phyloP scores from a whole-genome alignment of 192 early-diverging fungal genomes.

The Gigaspora rosea region DNA sequence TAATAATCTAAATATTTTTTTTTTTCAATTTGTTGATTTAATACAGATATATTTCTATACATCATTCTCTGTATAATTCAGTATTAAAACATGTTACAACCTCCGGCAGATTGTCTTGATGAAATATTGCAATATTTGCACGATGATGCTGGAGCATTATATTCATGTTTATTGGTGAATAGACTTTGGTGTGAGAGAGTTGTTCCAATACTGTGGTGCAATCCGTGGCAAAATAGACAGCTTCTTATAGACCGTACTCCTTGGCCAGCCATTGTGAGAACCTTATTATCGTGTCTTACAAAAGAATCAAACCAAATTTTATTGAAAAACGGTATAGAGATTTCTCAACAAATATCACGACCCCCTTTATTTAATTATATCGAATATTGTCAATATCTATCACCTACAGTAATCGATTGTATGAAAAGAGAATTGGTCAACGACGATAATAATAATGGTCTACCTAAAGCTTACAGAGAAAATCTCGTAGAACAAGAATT shows the following conservation, averaged over 20 bases:
- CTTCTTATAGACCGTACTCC: neutral
- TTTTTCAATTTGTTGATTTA: too few relatives aligned
- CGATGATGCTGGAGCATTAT: neutral
- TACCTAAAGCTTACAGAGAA: conserved; percentile 4
- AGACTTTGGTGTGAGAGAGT: conserved; percentile 20
- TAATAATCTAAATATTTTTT: too few relatives aligned
- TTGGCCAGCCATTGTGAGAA: neutral
- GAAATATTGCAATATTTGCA: conserved; percentile 7
- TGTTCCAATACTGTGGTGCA: conserved; percentile 2
- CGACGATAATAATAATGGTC: neutral
- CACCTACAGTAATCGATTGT: neutral
- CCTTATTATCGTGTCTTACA: conserved; percentile 11
- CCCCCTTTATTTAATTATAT: conserved; percentile 10
- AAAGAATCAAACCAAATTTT: conserved; percentile 9
- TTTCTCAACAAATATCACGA: neutral
- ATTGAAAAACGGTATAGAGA: conserved; percentile 11
- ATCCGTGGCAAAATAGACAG: conserved; percentile 14
- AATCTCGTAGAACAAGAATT: conserved; percentile 8
- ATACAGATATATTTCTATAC: too few relatives aligned
- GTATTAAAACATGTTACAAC: too few relatives aligned
- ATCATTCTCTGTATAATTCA: too few relatives aligned
- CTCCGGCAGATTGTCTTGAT: conserved; percentile 28
- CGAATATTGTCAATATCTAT: conserved; percentile 12
- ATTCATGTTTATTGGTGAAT: conserved; percentile 23
- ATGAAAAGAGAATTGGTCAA: neutral